A percentile compares a stretch with the other conserved stretches of the same genome.
Evolutionary conservation across 768 basidiomycete species (phyloP).

Genomic region (Auriscalpium microsporum): DNA sequence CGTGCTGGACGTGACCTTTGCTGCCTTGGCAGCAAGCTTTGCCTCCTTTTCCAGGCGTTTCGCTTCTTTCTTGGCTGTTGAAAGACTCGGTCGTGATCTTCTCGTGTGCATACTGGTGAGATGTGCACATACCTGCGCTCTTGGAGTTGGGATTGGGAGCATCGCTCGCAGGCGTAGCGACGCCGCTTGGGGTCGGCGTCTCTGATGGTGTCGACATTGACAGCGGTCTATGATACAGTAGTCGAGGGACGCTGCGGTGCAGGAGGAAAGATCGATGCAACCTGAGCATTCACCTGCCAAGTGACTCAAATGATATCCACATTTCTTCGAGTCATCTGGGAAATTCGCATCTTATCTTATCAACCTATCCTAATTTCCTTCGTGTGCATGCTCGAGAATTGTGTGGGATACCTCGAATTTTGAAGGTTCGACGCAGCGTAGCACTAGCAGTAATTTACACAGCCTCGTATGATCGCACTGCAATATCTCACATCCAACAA

Average conservation of each 20-base stretch:
- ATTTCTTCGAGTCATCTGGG: not conserved
- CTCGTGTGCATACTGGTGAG: not conserved
- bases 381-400: no score
- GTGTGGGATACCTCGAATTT: no score
- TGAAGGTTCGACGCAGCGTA: no score
- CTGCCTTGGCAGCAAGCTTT: conserved; percentile 60
- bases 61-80: conserved; percentile 74
- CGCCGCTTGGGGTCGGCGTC: conserved; percentile 2
- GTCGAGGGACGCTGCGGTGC: not conserved
- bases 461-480: no score
- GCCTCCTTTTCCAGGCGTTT: conserved; percentile 75
- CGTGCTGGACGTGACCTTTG: conserved; percentile 36
- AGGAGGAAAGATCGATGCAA: conserved; percentile 21
- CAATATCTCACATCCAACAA: no score
- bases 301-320: not conserved
- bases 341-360: not conserved
- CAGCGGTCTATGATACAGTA: not conserved
- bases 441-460: no score
- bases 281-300: conserved; percentile 10
- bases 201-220: conserved; percentile 15
- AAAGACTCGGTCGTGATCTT: not conserved
- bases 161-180: not conserved
- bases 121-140: conserved; percentile 28
- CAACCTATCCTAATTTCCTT: not conserved
- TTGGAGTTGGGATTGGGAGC: conserved; percentile 25